Evolutionary conservation across 2,329 filamentous ascomycete species (phyloP), one percentile per base, ranked within the genome.

Genomic region (Cladophialophora exuberans): DNA sequence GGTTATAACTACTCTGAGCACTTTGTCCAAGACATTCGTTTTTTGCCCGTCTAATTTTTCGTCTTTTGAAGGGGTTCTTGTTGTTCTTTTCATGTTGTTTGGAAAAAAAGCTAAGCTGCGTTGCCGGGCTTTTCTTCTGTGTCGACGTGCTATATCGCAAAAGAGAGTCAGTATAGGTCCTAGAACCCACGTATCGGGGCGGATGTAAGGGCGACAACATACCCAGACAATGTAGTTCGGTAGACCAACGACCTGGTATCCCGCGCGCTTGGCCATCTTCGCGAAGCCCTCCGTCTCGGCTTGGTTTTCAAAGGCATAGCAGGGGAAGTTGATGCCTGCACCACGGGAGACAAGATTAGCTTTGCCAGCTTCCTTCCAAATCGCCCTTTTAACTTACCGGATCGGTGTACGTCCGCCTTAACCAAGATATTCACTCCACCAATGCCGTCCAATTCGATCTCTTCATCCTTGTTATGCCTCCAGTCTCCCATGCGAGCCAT

Each of bases 281-380:
- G 94, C 94, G 69, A 99, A 99, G 5, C 94, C 94, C 76, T 99
- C 94, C 3, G 94, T 99, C 75, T 99, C 94, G 61, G 94, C 94
- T 76, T 99, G 94, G 73, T 99, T 97, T 72, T 99, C 94, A 70
- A 99, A 99, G 2, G 94, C 83, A 68, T 99, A 99, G 70, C 85
- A 86, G 6, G 94, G 94, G 73, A 99, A 99, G 74, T 99, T 99
- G 77, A 99, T 94, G 60, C 93, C 92, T 93, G 25, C 31, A 26
- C 4, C 9, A 13, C 18, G 17, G 22, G 44, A 10, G 4, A 4
- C 22, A 13, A 28, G 11, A 28, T 17, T 18, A n/a, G 17, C 23
- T 42, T 18, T n/a, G 33, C 9, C 13, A 10, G 23, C 9, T n/a
- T 13, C 7, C 10, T 39, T 6, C 23, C 23, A 11, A 31, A 31